Percentiles rank a stretch among this genome's conserved stretches.
phyloP scores from a whole-genome alignment of 164 flowering plant genomes.

The Dillenia turbinata region DNA sequence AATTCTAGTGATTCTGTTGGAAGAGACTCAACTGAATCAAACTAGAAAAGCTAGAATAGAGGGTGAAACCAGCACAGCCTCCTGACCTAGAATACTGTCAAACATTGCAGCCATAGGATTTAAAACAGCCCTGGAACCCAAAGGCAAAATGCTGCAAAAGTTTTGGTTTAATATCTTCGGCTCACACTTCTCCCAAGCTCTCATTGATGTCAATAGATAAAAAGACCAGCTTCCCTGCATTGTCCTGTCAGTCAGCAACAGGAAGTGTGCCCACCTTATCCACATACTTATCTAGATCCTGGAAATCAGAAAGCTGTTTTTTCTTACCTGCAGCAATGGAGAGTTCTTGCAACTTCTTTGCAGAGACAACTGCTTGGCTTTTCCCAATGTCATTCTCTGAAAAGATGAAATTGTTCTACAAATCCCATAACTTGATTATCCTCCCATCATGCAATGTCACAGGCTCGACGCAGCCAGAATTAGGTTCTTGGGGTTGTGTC shows the following conservation, averaged over 20 bases:
- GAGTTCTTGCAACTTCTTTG: slow-evolving; percentile 79
- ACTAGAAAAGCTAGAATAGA: slow-evolving; percentile 80
- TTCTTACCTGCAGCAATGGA: slow-evolving; percentile 62
- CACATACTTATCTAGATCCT: slow-evolving; percentile 66
- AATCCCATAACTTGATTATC: slow-evolving; percentile 72
- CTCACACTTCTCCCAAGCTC: slow-evolving; percentile 37
- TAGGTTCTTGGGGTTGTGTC: slow-evolving; percentile 79
- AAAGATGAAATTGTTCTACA: slow-evolving; percentile 76
- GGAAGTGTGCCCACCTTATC: slow-evolving; percentile 66
- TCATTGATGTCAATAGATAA: slow-evolving; percentile 47
- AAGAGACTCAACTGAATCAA: slow-evolving; percentile 81
- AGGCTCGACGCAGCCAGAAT: slow-evolving; percentile 85
- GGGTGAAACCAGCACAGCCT: slow-evolving; percentile 92
- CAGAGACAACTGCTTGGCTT: slow-evolving; percentile 73
- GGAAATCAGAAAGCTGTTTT: slow-evolving; percentile 67
- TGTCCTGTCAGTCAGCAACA: slow-evolving; percentile 75
- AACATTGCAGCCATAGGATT: slow-evolving; percentile 98
- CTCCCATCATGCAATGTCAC: slow-evolving; percentile 84
- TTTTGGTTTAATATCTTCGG: slow-evolving; percentile 58
- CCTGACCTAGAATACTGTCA: slow-evolving; percentile 92
- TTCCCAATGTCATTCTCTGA: slow-evolving; percentile 73
- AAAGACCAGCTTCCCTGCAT: slow-evolving; percentile 64
- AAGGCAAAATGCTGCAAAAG: slow-evolving; percentile 65
- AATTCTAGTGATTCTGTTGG: slow-evolving; percentile 59
- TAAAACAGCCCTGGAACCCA: slow-evolving; percentile 77